Base-by-base conservation (phyloP, 2,329 filamentous ascomycete species). In the Ophiocordyceps robertsii region DNA sequence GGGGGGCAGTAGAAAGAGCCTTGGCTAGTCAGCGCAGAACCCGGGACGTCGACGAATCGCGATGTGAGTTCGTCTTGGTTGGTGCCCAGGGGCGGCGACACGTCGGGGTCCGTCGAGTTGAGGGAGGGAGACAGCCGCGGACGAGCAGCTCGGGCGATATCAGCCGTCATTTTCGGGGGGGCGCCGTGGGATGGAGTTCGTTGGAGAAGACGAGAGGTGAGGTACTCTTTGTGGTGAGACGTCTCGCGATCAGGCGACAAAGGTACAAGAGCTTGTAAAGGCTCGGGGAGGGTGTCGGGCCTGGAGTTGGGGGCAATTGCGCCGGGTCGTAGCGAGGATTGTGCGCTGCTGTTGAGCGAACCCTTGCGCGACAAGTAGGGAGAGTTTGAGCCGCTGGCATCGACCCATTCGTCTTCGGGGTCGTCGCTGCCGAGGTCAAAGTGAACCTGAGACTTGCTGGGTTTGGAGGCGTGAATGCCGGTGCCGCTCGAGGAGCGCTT, bases 131-230 rank as follows among this genome's bases (percentile, higher is more conserved):
- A 60, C 21, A 62, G 60, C 38, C 60, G 64, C 31, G 63, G 56
- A 14, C 60, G 60, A 13, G 60, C 55, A 10, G 65, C 64, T 43
- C 59, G 62, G 43, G 51, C 69, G 55, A 59, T 64, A 46, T 82
- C 72, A 45, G 70, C 64, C 8, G 78, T 80, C 71, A 83, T 81
- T 55, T 79, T 70, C 33, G 77, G 79, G 31, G 79, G 74, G 4
- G 74, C 72, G 47, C 73, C 69, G 47, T 77, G 69, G 7, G 77
- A 78, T 1, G 77, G 71, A 10, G 69, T 76, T 49, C 81, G 72
- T 53, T 82, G 74, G 2, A 87, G 67, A 32, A 85, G 61, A 45
- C 79, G 71, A 29, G 80, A 79, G 7, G 81, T 84, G 41, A 84
- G 72, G 46, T 80, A 75, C 51, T 79, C 75, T 46, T 77, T 80